Evolutionary conservation across 2,329 filamentous ascomycete genomes (phyloP).

Genomic region (Ophiostoma novo-ulmi): DNA sequence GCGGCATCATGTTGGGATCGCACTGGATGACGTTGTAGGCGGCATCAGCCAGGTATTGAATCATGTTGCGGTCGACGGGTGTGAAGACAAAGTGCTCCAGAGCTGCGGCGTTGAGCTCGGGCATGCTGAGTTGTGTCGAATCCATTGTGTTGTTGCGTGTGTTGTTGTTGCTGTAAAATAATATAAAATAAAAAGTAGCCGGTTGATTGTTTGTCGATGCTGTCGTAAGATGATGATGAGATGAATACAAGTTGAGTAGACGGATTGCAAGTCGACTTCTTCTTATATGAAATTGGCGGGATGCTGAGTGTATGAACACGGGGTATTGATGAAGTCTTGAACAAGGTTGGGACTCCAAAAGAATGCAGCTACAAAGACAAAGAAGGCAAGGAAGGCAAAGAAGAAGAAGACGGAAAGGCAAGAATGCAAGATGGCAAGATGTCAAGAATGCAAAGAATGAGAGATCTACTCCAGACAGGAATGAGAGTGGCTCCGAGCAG

Average conservation of each 20-base stretch:
- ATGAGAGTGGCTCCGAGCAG: constrained; percentile 26
- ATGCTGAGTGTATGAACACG: not conserved
- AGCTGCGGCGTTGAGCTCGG: constrained; percentile 64
- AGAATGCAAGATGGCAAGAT: not conserved
- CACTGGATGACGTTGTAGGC: constrained; percentile 75
- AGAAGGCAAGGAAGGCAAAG: constrained; percentile 10
- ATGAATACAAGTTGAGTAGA: not conserved
- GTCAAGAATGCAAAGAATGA: constrained; percentile 9
- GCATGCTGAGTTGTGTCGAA: constrained; percentile 43
- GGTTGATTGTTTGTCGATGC: not conserved
- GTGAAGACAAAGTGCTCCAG: constrained; percentile 76
- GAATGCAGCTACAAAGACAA: constrained; percentile 14
- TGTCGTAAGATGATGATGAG: constrained; percentile 15
- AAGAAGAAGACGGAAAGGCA: not conserved
- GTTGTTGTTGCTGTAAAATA: not conserved
- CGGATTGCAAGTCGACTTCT: constrained; percentile 6
- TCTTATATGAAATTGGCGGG: not conserved
- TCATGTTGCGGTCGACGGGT: constrained; percentile 71
- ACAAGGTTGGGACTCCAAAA: constrained; percentile 14
- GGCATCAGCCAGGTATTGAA: constrained; percentile 67
- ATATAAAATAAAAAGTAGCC: not conserved
- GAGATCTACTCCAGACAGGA: constrained; percentile 22
- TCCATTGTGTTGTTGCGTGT: constrained; percentile 38
- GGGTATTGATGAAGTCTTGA: constrained; percentile 10
- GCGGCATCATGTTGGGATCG: constrained; percentile 57